Base-by-base conservation (phyloP, 208 protist species). In the Vickermania ingenoplastis region DNA sequence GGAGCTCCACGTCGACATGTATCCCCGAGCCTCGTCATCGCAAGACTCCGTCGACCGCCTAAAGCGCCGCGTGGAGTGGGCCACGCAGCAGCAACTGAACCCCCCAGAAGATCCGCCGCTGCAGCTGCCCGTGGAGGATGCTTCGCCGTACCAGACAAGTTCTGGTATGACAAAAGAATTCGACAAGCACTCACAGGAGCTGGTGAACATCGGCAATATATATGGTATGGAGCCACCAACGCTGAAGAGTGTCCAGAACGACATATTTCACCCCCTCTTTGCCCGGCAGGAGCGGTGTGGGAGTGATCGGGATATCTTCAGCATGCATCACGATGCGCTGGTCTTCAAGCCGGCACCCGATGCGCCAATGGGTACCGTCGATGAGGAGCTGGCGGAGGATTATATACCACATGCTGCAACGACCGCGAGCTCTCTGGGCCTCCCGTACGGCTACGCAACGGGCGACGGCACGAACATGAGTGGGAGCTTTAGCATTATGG, bases 201-300 rank as follows among this genome's bases (percentile, higher is more conserved):
- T 81, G 61, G 48, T 57, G 31, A 64, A 81, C 7, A 59, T 82
- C 1, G 66, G 64, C 29, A 36, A 57, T 28, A 69, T 61, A 2
- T 79, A 79, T 57, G 75, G 70, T 7, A 22, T 57, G 17, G 48
- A 29, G 31, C 59, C 69, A 27, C 65, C 78, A n/a, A 60, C 53
- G 31, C 75, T 71, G 2, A 64, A 57, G 7, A 55, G 28, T 21
- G 27, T 45, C 24, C 63, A 65, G 61, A 72, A 78, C 36, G 71
- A 89, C 58, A 64, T 86, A 4, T 86, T 89, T 49, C 58, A 68
- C 1, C 61, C 67, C 0, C 65, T 83, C 27, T 89, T 77, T 36
- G 66, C 59, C 22, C 61, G 58, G 24, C 79, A 89, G 55, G 82
- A 89, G 66, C 48, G 31, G 29, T 78, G 63, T 54, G 79, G 79